Conservation (phyloP, 2,329 filamentous ascomycete genomes). For the Ampelomyces quisqualis region DNA sequence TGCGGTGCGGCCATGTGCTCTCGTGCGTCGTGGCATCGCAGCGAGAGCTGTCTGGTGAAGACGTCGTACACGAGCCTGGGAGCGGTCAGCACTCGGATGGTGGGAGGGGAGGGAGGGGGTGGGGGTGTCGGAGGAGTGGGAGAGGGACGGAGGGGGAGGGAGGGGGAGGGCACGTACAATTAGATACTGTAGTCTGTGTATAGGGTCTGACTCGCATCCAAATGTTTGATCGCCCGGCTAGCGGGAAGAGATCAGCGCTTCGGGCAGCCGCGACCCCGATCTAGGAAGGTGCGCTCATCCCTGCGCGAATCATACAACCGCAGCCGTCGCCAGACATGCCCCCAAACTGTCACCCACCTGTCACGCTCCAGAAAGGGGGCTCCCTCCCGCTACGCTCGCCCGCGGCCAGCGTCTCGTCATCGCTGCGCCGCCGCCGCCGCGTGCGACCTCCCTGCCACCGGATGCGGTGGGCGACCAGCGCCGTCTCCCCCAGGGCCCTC, state of each 20-base stretch:
- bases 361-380: slow-evolving; percentile 3
- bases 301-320: slow-evolving; percentile 33
- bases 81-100: slow-evolving; percentile 9
- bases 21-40: slow-evolving; percentile 26
- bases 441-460: background rate
- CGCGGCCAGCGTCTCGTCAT: background rate
- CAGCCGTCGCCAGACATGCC: slow-evolving; percentile 27
- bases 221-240: slow-evolving; percentile 38
- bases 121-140: background rate
- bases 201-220: too few species aligned
- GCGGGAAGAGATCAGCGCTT: slow-evolving; percentile 24
- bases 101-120: slow-evolving; percentile 1
- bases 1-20: slow-evolving; percentile 29
- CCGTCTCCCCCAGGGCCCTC: slow-evolving; percentile 1
- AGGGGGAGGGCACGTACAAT: background rate
- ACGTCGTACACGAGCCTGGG: slow-evolving; percentile 16
- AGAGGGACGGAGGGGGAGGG: background rate
- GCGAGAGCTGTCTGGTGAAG: slow-evolving; percentile 20
- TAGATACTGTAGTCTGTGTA: too few species aligned
- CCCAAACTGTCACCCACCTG: slow-evolving; percentile 21
- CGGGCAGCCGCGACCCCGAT: slow-evolving; percentile 22
- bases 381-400: background rate
- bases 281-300: slow-evolving; percentile 26
- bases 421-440: background rate
- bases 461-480: slow-evolving; percentile 1